Base-by-base conservation (phyloP, 2,329 filamentous ascomycete species). In the Aureobasidium namibiae region DNA sequence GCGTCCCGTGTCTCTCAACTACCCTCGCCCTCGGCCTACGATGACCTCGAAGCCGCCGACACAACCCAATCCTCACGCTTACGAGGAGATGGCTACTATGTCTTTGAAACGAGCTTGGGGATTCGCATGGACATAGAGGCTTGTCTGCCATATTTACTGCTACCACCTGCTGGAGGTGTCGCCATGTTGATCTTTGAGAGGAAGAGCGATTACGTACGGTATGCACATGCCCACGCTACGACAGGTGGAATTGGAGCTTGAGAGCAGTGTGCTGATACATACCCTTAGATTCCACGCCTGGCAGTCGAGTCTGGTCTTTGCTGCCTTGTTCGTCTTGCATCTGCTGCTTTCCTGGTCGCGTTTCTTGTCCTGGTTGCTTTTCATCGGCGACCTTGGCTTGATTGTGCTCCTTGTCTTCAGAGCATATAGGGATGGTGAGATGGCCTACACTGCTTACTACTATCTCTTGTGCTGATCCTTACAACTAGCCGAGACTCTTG, bases 161-260 rank as follows among this genome's bases (percentile, higher is more conserved):
- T 95, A 14, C 94, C 94, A 63, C 94, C 94, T 1, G 80, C 92
- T 0, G 94, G 92, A 2, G 89, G 88, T 3, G 89, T 96, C 26
- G 72, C 96, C 65, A 74, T 99, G 66, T 74, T 99, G 65, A 82
- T 97, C 45, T 72, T 92, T 63, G 94, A 99, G 80, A 85, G 92
- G 69, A 94, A 96, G 78, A 96, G 91, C 70, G 94, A 99, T 75
- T 99, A 96, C 73, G 94, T 99, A 60, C 83, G 94, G 89, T 92
- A 46, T 16, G 53, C 11, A n/a, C 13, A 26, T 46, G 2, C 33
- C 0, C 5, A 8, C n/a, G n/a, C n/a, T n/a, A n/a, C n/a, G n/a
- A n/a, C n/a, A n/a, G n/a, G 6, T 21, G 16, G 9, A 14, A n/a
- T 10, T 3, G 8, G 13, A 21, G 10, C 31, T 16, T 10, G 21